Evolutionary conservation across 2,329 filamentous ascomycete genomes (phyloP), one percentile per base, ranked within the genome.

Genomic region (Claviceps quebecensis): DNA sequence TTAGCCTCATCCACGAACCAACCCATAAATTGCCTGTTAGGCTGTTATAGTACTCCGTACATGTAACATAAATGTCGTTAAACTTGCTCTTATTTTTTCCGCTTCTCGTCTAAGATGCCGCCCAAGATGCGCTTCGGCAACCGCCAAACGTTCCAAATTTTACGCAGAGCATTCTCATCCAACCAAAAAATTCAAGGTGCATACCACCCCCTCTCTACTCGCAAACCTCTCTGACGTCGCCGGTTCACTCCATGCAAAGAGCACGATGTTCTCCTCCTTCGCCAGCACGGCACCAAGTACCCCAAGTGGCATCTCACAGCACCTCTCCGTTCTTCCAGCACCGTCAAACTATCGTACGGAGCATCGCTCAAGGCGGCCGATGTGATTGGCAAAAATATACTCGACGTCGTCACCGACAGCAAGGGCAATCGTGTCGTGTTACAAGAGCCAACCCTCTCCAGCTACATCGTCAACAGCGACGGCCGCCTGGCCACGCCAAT

Each of bases 401-500:
- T 83, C 54, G 80, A 85, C 56, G 60, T 73, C n/a, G 68, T 87
- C 11, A 63, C 67, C 39, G 76, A 81, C 46, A 72, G 68, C 55
- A 76, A 58, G 3, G 73, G 72, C 34, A 62, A 68, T 9, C 61
- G 72, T 4, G 79, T 77, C 53, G 72, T 80, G 54, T 60, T 87
- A 41, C 75, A 77, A 50, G 76, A 80, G 56, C 83, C 86, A 16
- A 83, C 82, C 0, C 68, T 93, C 52, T 81, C 82, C 47, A 82
- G 88, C 65, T 90, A 90, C 67, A 78, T 88, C 50, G 72, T 78
- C 46, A 68, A 84, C 53, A 82, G 76, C 47, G 76, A 76, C 47
- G 76, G 76, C 56, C 77, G 87, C 52, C 65, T 83, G 14, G 86
- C 89, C n/a, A 91, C 86, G 50, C 87, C 87, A 60, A 70, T 70